Conservation (phyloP, 306 rosid genomes). For the Biancaea sappan region DNA sequence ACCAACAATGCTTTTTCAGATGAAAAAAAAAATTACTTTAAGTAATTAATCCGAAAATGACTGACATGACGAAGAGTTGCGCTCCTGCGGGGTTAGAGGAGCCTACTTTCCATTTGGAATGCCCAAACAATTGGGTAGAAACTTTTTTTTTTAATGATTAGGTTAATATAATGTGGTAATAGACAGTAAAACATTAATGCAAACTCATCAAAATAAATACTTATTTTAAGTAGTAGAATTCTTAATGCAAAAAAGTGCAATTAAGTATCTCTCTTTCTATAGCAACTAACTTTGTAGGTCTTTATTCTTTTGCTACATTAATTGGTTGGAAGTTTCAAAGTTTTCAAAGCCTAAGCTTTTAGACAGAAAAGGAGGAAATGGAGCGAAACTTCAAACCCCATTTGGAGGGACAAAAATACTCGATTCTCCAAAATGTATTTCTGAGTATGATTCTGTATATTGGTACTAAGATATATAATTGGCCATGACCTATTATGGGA, state of each 20-base stretch:
- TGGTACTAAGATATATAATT: background rate
- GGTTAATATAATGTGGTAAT: no score
- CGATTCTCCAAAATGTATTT: conserved; percentile 1
- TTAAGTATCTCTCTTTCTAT: background rate
- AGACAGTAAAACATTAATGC: no score
- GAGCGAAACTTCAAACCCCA: conserved; percentile 20
- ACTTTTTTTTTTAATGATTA: background rate
- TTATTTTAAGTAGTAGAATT: background rate
- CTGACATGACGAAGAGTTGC: background rate
- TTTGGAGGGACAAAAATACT: background rate
- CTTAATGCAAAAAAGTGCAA: background rate
- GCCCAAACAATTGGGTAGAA: conserved; percentile 13
- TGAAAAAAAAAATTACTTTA: conserved; percentile 16
- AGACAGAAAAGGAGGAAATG: background rate
- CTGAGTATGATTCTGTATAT: background rate
- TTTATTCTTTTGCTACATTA: conserved; percentile 4
- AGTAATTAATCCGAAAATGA: background rate
- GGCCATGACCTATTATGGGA: conserved; percentile 12
- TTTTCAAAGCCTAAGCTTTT: background rate
- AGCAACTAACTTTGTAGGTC: conserved; percentile 2
- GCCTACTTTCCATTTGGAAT: conserved; percentile 22
- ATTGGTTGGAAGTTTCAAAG: background rate
- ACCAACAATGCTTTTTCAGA: background rate
- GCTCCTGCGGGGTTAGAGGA: background rate
- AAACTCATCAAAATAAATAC: background rate